Percentiles rank a stretch among this genome's conserved stretches.
Evolutionary conservation across 441 rosid species (phyloP).

Genomic region (Geranium incanum): DNA sequence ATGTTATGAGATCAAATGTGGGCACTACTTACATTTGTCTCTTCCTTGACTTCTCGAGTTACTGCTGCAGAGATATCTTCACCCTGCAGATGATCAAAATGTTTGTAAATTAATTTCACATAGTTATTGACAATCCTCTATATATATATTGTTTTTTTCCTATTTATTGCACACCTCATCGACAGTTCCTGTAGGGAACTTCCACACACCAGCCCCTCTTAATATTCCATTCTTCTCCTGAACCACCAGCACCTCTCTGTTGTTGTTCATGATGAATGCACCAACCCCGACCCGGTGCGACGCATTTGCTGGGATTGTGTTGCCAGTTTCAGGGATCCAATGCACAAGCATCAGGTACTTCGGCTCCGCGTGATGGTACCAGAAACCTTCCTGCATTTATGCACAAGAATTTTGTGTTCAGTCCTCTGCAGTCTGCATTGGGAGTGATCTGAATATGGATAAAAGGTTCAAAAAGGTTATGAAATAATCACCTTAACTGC

Average conservation of each 20-base stretch:
- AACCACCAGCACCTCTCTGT: slow-evolving; percentile 70
- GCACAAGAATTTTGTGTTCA: background rate
- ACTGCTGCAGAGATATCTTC: slow-evolving; percentile 68
- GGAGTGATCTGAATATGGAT: background rate
- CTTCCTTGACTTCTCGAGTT: slow-evolving; percentile 76
- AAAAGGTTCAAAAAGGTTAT: slow-evolving; percentile 1
- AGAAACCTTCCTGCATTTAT: slow-evolving; percentile 68
- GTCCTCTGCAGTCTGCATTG: background rate
- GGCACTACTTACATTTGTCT: slow-evolving; percentile 81
- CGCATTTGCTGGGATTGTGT: slow-evolving; percentile 76
- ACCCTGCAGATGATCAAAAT: slow-evolving; percentile 34
- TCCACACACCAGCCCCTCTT: slow-evolving; percentile 58
- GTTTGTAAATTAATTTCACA: too few relatives aligned
- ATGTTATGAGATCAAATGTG: too few relatives aligned
- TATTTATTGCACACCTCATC: slow-evolving; percentile 42
- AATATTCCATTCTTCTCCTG: slow-evolving; percentile 67
- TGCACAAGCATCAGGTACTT: slow-evolving; percentile 67
- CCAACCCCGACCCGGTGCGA: slow-evolving; percentile 67
- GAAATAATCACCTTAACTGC: slow-evolving; percentile 57
- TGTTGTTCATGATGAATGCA: slow-evolving; percentile 64
- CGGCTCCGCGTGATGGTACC: slow-evolving; percentile 84
- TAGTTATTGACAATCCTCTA: too few relatives aligned
- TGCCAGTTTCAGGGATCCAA: slow-evolving; percentile 58
- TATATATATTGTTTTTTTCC: too few relatives aligned
- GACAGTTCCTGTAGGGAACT: slow-evolving; percentile 78